phyloP scores from a whole-genome alignment of 2,329 filamentous ascomycete genomes.

The Cercospora sp. region DNA sequence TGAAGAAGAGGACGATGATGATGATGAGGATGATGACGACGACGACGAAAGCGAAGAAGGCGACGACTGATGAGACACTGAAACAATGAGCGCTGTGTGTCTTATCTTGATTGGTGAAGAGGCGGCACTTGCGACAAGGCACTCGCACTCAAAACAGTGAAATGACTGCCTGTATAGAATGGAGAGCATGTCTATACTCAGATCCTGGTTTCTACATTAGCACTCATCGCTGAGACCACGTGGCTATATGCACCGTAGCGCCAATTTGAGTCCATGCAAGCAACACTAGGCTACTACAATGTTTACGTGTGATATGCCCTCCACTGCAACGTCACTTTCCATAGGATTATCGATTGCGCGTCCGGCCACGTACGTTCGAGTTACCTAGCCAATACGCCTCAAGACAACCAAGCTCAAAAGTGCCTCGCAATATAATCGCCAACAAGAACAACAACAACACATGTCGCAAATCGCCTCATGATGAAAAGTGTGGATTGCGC shows the following conservation, averaged over 20 bases:
- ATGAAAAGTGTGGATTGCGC: background rate
- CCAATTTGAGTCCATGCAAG: background rate
- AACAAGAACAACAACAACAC: background rate
- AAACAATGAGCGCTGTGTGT: background rate
- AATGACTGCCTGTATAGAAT: background rate
- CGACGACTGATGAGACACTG: background rate
- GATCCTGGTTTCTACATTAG: background rate
- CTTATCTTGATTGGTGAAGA: background rate
- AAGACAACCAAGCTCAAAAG: background rate
- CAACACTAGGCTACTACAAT: background rate
- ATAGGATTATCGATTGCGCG: background rate
- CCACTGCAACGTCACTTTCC: background rate
- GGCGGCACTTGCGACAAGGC: background rate
- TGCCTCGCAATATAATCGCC: background rate
- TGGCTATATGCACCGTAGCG: background rate
- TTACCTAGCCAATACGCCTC: background rate
- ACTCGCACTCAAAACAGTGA: background rate
- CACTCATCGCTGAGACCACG: background rate
- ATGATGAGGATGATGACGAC: constrained; percentile 45
- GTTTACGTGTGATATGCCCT: background rate
- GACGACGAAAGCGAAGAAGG: constrained; percentile 48
- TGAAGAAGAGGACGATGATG: constrained; percentile 59
- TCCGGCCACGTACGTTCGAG: background rate
- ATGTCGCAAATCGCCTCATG: background rate
- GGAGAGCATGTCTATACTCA: background rate